A percentile compares a stretch with the other conserved stretches of the same genome.
These are phyloP conservation scores for Alternaria ventricosa DNA, from an alignment of 2,329 filamentous ascomycete species.

Conservation along the genomic window DNA sequence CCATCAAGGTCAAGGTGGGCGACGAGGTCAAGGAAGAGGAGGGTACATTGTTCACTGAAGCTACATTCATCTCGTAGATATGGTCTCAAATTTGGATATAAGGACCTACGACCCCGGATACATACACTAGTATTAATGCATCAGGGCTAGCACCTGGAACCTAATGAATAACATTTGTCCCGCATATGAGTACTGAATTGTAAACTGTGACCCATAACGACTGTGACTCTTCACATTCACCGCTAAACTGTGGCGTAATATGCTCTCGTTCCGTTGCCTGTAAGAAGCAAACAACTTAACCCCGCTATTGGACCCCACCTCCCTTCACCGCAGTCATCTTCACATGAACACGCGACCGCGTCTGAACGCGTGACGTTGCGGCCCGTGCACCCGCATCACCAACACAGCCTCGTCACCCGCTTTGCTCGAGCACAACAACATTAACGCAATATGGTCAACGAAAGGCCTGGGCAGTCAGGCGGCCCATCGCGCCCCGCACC, in stretches of 20 bases:
- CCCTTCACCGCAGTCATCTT: not conserved
- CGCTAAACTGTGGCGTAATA: not conserved
- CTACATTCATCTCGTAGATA: constrained; percentile 86
- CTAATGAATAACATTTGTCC: constrained; percentile 35
- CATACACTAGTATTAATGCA: constrained; percentile 43
- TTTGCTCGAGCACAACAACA: constrained; percentile 1
- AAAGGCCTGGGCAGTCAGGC: constrained; percentile 12
- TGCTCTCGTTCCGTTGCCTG: not conserved
- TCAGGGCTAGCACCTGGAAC: constrained; percentile 45
- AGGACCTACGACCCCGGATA: constrained; percentile 26
- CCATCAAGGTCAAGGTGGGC: constrained; percentile 83
- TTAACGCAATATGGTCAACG: constrained; percentile 15
- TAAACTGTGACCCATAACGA: not conserved
- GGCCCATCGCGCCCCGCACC: constrained; percentile 15
- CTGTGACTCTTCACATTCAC: not conserved
- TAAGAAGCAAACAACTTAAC: not conserved
- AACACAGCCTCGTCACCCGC: not conserved
- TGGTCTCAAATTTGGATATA: constrained; percentile 19
- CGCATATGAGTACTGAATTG: not conserved
- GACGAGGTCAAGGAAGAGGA: constrained; percentile 80
- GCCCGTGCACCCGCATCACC: not conserved
- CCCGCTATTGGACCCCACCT: constrained; percentile 6
- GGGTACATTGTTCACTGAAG: constrained; percentile 82
- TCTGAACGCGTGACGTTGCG: constrained; percentile 9
- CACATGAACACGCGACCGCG: constrained; percentile 26